Evolutionary conservation across 2,329 filamentous ascomycete genomes (phyloP), one percentile per base, ranked within the genome.

Genomic region (Trichophyton schoenleinii): DNA sequence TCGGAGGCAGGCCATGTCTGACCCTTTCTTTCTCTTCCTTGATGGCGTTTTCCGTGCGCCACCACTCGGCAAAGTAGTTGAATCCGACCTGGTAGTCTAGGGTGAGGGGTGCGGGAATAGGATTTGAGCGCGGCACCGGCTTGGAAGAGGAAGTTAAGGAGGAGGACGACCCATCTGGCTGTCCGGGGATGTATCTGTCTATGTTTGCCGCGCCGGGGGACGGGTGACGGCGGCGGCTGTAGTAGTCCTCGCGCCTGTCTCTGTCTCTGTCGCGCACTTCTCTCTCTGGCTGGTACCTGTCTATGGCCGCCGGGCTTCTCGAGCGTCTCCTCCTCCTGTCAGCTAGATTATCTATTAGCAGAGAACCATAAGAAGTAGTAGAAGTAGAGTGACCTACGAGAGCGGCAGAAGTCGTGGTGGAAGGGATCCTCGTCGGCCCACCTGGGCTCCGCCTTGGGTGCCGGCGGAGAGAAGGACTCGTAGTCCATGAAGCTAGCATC

Each of bases 61-160:
- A 87, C 84, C 84, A 87, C 70, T 87, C 84, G 0, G 83, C 83
- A 65, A 85, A 87, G 75, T 79, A 87, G 64, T 83, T 86, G 73
- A 86, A 86, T 2, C 84, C 84, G 42, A 85, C 84, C 69, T 86
- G 84, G 48, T 81, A 85, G 59, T 86, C 83, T 15, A 86, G 76
- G n/a, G 77, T 76, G 68, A 86, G 76, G 1, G 84, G 84, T 64
- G 86, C 83, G 1, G 80, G 79, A 2, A 87, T 73, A 1, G 82
- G 82, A 65, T 86, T 87, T 13, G 73, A 73, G 6, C 77, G 77
- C 60, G 80, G 74, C 13, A 78, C 74, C 6, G 83, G 80, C 52
- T 81, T 78, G 34, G 77, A 77, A 49, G 72, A 72, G 11, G 41
- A 13, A 28, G 25, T 28, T 6, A 28, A 28, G 2, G 41, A 18